Evolutionary conservation across 192 early-diverging fungal genomes (phyloP).

Genomic region (Backusella australiensis): DNA sequence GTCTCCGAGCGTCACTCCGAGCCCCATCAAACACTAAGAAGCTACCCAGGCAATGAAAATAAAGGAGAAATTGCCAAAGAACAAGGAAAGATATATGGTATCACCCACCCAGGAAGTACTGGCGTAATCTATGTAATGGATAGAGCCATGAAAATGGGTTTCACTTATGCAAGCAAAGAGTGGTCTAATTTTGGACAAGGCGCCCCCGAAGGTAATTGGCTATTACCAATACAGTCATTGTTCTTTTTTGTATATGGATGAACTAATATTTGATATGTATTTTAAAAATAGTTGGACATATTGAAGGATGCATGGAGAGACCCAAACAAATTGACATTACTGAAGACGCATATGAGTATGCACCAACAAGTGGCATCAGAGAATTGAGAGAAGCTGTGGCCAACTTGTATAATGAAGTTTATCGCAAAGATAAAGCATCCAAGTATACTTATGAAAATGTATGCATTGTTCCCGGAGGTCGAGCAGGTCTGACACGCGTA

Average conservation of each 20-base stretch:
- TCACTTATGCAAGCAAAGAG: constrained; percentile 28
- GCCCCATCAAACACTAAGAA: constrained; percentile 38
- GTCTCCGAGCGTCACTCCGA: constrained; percentile 23
- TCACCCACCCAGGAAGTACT: constrained; percentile 46
- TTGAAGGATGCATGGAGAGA: constrained; percentile 40
- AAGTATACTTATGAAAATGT: constrained; percentile 54
- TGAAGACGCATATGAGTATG: constrained; percentile 35
- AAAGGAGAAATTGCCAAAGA: neutral
- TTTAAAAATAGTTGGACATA: constrained; percentile 29
- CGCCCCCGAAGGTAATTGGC: constrained; percentile 46
- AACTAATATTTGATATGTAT: neutral
- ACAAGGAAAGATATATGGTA: constrained; percentile 22
- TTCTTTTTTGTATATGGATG: neutral
- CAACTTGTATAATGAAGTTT: constrained; percentile 49
- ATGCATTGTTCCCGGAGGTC: constrained; percentile 56
- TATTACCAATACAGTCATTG: neutral
- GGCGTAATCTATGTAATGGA: constrained; percentile 60
- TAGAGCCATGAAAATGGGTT: constrained; percentile 44
- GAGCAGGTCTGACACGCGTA: constrained; percentile 53
- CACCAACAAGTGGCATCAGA: constrained; percentile 45
- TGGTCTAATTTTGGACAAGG: constrained; percentile 50
- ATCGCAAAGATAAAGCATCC: constrained; percentile 38
- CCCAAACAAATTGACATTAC: constrained; percentile 22
- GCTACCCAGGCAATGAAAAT: constrained; percentile 39
- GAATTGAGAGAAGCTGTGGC: constrained; percentile 44